Conservation (phyloP, 2,329 filamentous ascomycete genomes). For the Colletotrichum australisinense region DNA sequence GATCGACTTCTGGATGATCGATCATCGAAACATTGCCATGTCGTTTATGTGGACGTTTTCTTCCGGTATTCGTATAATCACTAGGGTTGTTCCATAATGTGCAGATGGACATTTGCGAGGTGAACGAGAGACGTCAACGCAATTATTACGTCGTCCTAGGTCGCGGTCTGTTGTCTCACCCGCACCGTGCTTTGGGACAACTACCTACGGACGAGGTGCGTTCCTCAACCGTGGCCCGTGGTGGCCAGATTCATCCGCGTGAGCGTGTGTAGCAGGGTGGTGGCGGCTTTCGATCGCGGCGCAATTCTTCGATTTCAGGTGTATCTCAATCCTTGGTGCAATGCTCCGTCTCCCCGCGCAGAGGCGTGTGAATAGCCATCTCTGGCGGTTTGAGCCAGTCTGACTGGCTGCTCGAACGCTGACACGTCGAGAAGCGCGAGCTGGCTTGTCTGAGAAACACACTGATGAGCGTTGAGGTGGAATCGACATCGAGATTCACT, state of each 20-base stretch:
- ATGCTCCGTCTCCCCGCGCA: slow-evolving; percentile 34
- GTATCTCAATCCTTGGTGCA: slow-evolving; percentile 5
- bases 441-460: slow-evolving; percentile 19
- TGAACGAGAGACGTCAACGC: background rate
- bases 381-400: slow-evolving; percentile 5
- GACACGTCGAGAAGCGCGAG: slow-evolving; percentile 28
- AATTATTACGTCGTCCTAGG: background rate
- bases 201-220: background rate
- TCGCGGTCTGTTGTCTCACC: slow-evolving; percentile 16
- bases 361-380: slow-evolving; percentile 29
- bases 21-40: slow-evolving; percentile 7
- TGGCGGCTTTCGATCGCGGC: slow-evolving; percentile 34
- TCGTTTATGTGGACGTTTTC: slow-evolving; percentile 1
- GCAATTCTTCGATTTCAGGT: slow-evolving; percentile 36
- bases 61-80: background rate
- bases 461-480: background rate
- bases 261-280: slow-evolving; percentile 29
- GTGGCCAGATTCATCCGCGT: slow-evolving; percentile 30
- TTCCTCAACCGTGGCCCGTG: slow-evolving; percentile 15
- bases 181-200: slow-evolving; percentile 6
- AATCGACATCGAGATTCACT: slow-evolving; percentile 32
- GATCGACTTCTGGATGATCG: background rate
- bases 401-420: slow-evolving; percentile 17
- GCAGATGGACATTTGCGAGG: background rate
- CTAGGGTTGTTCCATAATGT: background rate